Base-by-base conservation (phyloP, 495 filamentous ascomycete genomes). In the Talaromyces borbonicus region DNA sequence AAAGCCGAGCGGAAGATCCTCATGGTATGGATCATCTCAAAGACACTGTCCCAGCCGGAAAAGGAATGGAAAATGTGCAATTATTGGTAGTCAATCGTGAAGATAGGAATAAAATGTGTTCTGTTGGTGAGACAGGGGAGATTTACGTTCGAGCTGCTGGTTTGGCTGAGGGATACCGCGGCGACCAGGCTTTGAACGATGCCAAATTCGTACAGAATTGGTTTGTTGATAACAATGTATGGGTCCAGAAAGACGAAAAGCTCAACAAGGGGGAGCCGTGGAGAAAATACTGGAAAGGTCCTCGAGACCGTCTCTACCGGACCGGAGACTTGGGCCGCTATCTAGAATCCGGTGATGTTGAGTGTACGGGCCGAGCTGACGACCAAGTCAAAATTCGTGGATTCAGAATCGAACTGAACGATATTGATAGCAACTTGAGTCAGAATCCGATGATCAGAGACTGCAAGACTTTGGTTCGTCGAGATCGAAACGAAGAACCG, bases 331-430 rank as follows among this genome's bases (percentile, higher is more conserved):
- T 95, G 2, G 89, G 87, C 8, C 65, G 80, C 12, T 93, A 86
- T 50, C 76, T 77, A 30, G 74, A 79, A 3, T 73, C 81, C 40
- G 92, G 90, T 30, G 79, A 82, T 52, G 80, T 85, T 23, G 82
- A 84, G 51, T 83, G 78, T 53, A 74, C 77, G 20, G 90, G 90
- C 15, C 78, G 92, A 40, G 84, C 79, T 8, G 92, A 98, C 56
- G 76, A 87, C 53, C 92, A 97, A 54, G 84, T 95, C 58, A 96
- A 96, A 68, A 94, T 97, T 51, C 83, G 90, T 41, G 90, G 90
- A 4, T 96, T 97, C 71, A 74, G 90, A 42, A 93, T 97, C 53
- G 90, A 97, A 63, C 80, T 97, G 22, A 85, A 85, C 49, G 92
- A 97, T 44, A 95, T 96, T 47, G 90, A 97, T 58, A 89, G 77